Conservation (phyloP, 768 basidiomycete species). For the Clitopilus passeckerianus region DNA sequence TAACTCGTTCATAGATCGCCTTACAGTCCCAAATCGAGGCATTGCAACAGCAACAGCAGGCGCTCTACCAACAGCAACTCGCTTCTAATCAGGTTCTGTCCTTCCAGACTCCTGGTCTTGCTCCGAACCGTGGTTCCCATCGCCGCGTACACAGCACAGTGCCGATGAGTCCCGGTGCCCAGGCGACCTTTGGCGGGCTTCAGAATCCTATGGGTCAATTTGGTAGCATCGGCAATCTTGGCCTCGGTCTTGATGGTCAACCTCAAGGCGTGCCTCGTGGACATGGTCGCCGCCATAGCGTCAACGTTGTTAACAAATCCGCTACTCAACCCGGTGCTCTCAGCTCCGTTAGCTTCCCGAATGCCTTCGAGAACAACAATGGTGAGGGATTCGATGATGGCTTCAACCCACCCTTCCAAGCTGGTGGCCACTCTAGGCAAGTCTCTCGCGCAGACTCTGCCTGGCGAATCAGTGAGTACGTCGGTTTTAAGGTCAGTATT, state of each 20-base stretch:
- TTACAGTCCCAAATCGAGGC: slow-evolving; percentile 88
- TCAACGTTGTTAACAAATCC: slow-evolving; percentile 84
- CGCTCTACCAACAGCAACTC: slow-evolving; percentile 84
- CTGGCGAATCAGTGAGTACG: slow-evolving; percentile 81
- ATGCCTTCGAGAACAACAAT: slow-evolving; percentile 36
- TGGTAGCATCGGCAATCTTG: slow-evolving; percentile 44
- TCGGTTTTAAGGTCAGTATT: background rate
- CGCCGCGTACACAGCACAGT: slow-evolving; percentile 86
- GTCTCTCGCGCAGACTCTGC: slow-evolving; percentile 74
- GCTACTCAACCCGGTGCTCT: slow-evolving; percentile 34
- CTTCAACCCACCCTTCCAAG: slow-evolving; percentile 50
- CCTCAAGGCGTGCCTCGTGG: slow-evolving; percentile 67
- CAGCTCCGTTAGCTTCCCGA: slow-evolving; percentile 35
- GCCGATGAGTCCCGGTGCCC: slow-evolving; percentile 48
- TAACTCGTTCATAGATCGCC: slow-evolving; percentile 54
- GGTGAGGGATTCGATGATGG: slow-evolving; percentile 77
- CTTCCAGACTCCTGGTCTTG: slow-evolving; percentile 72
- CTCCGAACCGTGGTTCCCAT: slow-evolving; percentile 57
- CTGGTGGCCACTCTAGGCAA: slow-evolving; percentile 71
- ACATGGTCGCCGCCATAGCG: slow-evolving; percentile 86
- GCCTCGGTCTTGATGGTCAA: slow-evolving; percentile 60
- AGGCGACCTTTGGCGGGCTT: slow-evolving; percentile 37
- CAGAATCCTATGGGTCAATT: slow-evolving; percentile 69
- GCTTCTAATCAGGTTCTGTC: slow-evolving; percentile 84
- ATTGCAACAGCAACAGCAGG: slow-evolving; percentile 87